Evolutionary conservation across 2,329 filamentous ascomycete genomes (phyloP), one percentile per base, ranked within the genome.

Genomic region (Monilinia vaccinii-corymbosi): DNA sequence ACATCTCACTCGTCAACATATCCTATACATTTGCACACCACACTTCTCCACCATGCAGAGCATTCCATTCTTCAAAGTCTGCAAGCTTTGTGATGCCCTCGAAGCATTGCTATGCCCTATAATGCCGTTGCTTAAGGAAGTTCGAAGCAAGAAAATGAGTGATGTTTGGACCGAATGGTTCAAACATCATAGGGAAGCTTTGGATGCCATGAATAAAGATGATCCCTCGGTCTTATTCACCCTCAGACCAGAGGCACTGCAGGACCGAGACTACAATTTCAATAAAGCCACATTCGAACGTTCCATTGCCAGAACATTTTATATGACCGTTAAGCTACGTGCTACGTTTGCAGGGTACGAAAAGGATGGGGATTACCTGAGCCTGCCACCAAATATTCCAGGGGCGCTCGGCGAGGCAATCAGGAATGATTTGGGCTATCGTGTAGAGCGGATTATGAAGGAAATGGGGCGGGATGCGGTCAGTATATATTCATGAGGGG

Each of bases 251-350:
- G 56, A 91, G 63, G 85, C 81, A 64, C 80, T 91, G 57, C 85
- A 84, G 3, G 91, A 96, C 69, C 82, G 90, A 32, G 88, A 93
- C 2, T 96, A 92, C 70, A 81, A 79, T 42, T 77, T 96, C 1
- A 83, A 89, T 68, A 76, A 82, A 34, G 70, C 75, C 10, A 78
- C 76, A 0, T 76, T 96, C 0, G 81, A 85, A 60, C 82, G 79
- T 56, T 81, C 89, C n/a, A 78, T 96, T 18, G 81, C 79, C 3
- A 81, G 85, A 25, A 28, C 38, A 36, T 52, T 59, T 36, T 4
- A 11, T 5, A 59, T 59, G 56, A 53, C 25, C 4, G 51, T 44
- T 11, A 18, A 53, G 21, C 28, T 10, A 23, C 36, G 38, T 44
- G 36, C 14, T 1, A n/a, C 34, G 4, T 44, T 36, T 11, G 32